Conservation (phyloP, 441 rosid species). For the Corymbia calophylla region DNA sequence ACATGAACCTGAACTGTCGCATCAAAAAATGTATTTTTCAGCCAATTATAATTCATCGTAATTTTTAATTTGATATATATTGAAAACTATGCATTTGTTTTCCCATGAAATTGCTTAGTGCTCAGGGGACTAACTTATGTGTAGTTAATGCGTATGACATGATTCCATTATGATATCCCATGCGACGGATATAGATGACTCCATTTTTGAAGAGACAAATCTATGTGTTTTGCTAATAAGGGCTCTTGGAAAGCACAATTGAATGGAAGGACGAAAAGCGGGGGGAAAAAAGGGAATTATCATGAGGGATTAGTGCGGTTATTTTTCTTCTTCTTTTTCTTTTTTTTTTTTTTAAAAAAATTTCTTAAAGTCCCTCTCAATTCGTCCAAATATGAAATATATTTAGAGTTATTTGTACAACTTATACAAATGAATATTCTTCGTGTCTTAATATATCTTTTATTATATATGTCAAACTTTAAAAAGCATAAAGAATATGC, state of each 20-base stretch:
- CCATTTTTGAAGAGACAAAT: fast-evolving
- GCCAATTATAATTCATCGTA: background rate
- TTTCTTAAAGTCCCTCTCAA: background rate
- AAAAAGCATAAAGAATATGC: background rate
- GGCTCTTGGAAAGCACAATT: background rate
- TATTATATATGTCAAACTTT: background rate
- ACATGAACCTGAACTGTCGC: background rate
- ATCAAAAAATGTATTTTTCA: background rate
- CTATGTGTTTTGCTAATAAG: fast-evolving
- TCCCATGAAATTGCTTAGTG: fast-evolving
- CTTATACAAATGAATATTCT: background rate
- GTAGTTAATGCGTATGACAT: fast-evolving
- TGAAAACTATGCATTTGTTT: background rate
- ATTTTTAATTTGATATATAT: background rate
- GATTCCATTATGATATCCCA: background rate
- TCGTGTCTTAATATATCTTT: no score
- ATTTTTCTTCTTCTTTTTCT: background rate
- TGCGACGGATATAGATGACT: background rate
- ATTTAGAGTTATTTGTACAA: background rate
- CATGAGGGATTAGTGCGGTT: fast-evolving
- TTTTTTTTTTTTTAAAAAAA: no score
- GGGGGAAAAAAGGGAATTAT: background rate
- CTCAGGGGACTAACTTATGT: background rate
- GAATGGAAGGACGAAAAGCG: background rate
- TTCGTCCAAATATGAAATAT: background rate